A percentile compares a stretch with the other conserved stretches of the same genome.
Conservation (phyloP, 176 grass and related monocot species). For the Cenchrus americanus region DNA sequence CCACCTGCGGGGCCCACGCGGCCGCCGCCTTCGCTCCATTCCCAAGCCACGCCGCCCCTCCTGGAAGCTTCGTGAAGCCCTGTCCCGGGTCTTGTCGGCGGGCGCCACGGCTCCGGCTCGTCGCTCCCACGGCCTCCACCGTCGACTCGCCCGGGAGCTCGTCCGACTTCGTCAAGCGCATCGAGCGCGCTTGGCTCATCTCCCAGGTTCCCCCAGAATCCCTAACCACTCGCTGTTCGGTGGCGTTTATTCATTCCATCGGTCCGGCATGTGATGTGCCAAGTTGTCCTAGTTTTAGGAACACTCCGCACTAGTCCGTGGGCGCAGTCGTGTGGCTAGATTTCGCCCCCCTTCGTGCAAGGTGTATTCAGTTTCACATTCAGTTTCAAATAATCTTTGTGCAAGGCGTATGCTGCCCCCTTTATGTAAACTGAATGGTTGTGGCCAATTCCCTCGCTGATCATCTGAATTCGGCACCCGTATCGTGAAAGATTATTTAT, state of each 20-base stretch:
- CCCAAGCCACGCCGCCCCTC: conserved; percentile 9
- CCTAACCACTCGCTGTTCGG: neutral
- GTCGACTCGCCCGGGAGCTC: conserved; percentile 74
- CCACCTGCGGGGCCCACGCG: conserved; percentile 30
- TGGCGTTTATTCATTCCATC: neutral
- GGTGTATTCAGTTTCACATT: neutral
- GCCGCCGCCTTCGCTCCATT: neutral
- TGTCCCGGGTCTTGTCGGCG: neutral
- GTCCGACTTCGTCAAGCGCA: conserved; percentile 71
- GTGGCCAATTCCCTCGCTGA: neutral
- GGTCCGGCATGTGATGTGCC: neutral
- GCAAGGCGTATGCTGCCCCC: neutral
- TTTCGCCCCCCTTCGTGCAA: neutral
- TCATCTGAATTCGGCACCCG: neutral
- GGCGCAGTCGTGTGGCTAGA: neutral
- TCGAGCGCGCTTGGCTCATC: conserved; percentile 88
- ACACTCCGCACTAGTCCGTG: neutral
- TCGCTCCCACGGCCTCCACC: conserved; percentile 56
- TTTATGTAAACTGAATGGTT: neutral
- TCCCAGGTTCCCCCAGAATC: conserved; percentile 55
- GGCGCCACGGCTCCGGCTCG: conserved; percentile 12
- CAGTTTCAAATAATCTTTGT: too few species aligned
- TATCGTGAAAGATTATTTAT: neutral
- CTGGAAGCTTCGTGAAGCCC: conserved; percentile 29
- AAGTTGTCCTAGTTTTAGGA: neutral